Conservation (phyloP, 768 basidiomycete species). For the Paxillus involutus region DNA sequence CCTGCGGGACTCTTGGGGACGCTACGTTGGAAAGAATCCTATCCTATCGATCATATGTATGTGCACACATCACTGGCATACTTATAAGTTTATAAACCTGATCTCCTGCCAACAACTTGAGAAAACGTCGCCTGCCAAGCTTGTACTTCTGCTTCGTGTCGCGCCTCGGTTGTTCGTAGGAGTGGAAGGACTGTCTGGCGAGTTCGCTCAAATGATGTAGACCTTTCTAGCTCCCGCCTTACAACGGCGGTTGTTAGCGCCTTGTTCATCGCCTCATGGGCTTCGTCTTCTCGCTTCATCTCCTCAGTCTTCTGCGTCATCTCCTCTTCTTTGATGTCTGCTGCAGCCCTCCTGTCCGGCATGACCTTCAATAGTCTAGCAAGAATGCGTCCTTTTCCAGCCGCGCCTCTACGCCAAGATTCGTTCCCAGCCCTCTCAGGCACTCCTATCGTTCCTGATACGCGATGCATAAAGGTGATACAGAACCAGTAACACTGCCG, state of each 20-base stretch:
- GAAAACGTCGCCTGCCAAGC: no score
- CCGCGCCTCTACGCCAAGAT: neutral
- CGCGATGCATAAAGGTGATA: neutral
- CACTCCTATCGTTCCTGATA: neutral
- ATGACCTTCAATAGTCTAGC: neutral
- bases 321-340: neutral
- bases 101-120: no score
- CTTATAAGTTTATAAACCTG: no score
- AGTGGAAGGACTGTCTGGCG: neutral
- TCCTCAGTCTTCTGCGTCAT: neutral
- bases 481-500: conserved; percentile 9
- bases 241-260: neutral
- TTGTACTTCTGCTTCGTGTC: no score
- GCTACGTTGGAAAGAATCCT: no score
- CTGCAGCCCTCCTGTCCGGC: neutral
- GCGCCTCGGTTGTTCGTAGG: neutral
- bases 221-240: neutral
- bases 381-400: neutral
- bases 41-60: no score
- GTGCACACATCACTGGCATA: no score
- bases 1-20: no score
- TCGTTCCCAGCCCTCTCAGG: neutral
- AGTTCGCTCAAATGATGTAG: neutral
- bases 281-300: neutral
- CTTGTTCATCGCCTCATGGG: neutral